phyloP scores from a whole-genome alignment of 73 alveolate species.

The Paraurostyla sp. region DNA sequence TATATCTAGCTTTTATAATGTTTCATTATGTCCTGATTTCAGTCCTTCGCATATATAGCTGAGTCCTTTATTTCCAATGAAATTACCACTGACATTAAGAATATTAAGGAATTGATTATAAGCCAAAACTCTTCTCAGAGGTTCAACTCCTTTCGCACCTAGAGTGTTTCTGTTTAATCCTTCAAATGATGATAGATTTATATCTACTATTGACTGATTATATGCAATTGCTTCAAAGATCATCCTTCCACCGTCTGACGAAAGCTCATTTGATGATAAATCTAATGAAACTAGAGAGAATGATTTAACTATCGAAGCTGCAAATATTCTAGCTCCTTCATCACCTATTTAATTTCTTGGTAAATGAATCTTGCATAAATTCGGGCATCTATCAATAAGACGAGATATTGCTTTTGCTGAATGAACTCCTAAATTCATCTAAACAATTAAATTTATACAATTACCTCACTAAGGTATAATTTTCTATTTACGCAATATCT shows the following conservation, averaged over 20 bases:
- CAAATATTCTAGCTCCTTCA: constrained; percentile 48
- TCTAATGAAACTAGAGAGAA: constrained; percentile 32
- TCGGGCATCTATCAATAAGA: background rate
- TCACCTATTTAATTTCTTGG: constrained; percentile 57
- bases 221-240: background rate
- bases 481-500: constrained; percentile 41
- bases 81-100: constrained; percentile 58
- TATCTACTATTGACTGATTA: constrained; percentile 28
- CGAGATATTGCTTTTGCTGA: background rate
- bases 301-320: background rate
- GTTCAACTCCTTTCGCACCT: constrained; percentile 48
- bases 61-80: constrained; percentile 54
- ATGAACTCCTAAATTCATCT: constrained; percentile 42
- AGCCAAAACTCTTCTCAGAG: constrained; percentile 8
- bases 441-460: background rate
- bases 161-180: constrained; percentile 60
- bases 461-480: constrained; percentile 47
- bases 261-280: constrained; percentile 49
- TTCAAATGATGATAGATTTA: constrained; percentile 45
- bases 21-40: background rate
- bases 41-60: constrained; percentile 51
- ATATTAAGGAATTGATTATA: constrained; percentile 6
- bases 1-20: constrained; percentile 17
- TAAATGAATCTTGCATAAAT: background rate
- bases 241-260: constrained; percentile 9